Conservation (phyloP, 495 filamentous ascomycete genomes). For the Penicillium lividum region DNA sequence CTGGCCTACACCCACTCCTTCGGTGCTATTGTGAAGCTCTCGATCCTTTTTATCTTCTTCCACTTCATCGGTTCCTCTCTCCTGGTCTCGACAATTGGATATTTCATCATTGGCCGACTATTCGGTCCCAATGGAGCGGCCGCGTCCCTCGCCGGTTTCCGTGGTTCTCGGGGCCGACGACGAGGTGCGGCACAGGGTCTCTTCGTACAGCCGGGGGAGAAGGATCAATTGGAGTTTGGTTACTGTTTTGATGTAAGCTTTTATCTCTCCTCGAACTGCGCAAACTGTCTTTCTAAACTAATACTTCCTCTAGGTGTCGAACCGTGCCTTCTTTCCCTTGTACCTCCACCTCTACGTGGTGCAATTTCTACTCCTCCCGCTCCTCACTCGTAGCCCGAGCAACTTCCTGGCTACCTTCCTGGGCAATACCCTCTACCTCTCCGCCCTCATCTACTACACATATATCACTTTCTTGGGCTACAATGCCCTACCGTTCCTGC, state of each 20-base stretch:
- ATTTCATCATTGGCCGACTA: constrained; percentile 63
- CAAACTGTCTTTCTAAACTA: not conserved
- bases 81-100: constrained; percentile 60
- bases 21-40: constrained; percentile 57
- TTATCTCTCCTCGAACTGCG: not conserved
- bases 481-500: constrained; percentile 72
- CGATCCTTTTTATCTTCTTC: constrained; percentile 63
- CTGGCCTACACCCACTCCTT: constrained; percentile 64
- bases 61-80: constrained; percentile 68
- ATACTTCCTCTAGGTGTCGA: constrained; percentile 55
- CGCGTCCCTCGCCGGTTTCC: constrained; percentile 40
- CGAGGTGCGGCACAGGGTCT: constrained; percentile 56
- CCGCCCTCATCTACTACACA: constrained; percentile 69
- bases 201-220: constrained; percentile 55
- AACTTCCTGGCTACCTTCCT: constrained; percentile 63
- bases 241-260: constrained; percentile 73
- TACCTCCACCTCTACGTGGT: constrained; percentile 73
- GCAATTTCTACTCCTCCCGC: constrained; percentile 69
- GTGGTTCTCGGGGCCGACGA: constrained; percentile 48
- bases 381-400: constrained; percentile 47
- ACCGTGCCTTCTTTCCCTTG: constrained; percentile 72
- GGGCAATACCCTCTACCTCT: constrained; percentile 69
- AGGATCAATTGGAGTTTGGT: constrained; percentile 69
- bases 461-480: constrained; percentile 76
- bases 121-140: constrained; percentile 56